phyloP scores from a whole-genome alignment of 106 monocot genomes.

The Vanilla planifolia region DNA sequence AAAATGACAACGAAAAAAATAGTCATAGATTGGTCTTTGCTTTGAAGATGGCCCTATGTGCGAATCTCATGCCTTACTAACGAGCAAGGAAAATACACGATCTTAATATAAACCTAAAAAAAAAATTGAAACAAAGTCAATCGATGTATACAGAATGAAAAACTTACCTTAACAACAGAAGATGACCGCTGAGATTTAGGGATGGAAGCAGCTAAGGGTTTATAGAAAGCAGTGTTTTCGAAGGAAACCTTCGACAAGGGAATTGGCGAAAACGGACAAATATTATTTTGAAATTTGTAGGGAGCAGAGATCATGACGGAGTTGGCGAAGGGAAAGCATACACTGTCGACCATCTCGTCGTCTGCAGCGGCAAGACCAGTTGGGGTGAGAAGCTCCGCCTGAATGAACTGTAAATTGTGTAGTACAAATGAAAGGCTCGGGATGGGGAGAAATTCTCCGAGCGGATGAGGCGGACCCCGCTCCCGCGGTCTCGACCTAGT shows the following conservation, averaged over 20 bases:
- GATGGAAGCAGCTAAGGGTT: not conserved
- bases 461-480: no score
- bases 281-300: not conserved
- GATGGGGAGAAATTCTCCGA: no score
- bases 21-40: not conserved
- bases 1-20: not conserved
- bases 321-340: slow-evolving; percentile 1
- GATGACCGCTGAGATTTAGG: not conserved
- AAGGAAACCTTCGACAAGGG: not conserved
- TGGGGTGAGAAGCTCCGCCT: not conserved
- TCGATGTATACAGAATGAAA: not conserved
- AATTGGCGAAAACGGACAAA: not conserved
- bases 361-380: not conserved
- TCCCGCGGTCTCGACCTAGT: no score
- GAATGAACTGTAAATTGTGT: no score
- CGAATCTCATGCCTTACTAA: not conserved
- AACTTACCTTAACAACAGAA: slow-evolving; percentile 2
- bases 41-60: not conserved
- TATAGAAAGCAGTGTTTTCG: not conserved
- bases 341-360: not conserved
- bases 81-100: not conserved
- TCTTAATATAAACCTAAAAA: not conserved
- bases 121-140: not conserved
- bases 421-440: no score
- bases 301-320: not conserved